These are phyloP conservation scores for Verticillium longisporum DNA, from an alignment of 2,329 filamentous ascomycete species.

Conservation along the genomic window DNA sequence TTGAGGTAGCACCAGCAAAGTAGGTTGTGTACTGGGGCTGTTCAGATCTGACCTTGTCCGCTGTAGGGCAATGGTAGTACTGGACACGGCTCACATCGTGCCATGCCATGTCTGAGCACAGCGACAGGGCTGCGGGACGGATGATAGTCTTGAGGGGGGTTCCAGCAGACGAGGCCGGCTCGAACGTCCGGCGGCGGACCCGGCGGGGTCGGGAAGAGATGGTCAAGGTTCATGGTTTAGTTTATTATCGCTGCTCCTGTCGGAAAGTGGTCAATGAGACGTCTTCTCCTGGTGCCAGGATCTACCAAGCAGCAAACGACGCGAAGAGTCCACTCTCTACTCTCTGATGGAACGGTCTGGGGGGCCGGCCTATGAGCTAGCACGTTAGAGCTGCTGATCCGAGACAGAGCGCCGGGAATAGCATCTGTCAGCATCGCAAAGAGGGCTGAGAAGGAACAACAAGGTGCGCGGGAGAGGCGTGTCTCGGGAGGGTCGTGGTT, in stretches of 20 bases:
- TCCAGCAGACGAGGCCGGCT: neutral
- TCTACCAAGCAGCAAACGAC: neutral
- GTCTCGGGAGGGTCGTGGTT: neutral
- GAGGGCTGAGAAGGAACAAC: neutral
- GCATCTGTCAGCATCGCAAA: neutral
- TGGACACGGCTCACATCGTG: neutral
- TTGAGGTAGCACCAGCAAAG: neutral
- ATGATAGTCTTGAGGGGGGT: neutral
- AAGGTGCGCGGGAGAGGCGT: neutral
- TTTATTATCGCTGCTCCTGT: neutral
- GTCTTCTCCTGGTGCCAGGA: neutral
- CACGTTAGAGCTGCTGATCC: neutral
- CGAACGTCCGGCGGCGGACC: neutral
- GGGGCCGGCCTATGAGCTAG: neutral
- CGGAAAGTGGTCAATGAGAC: neutral
- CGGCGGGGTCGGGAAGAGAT: neutral
- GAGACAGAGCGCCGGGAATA: neutral
- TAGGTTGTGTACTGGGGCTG: neutral
- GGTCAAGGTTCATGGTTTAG: neutral
- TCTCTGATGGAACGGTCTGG: neutral
- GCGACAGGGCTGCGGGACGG: neutral
- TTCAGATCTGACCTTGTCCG: neutral
- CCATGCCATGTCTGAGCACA: neutral
- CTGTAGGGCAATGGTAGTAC: neutral
- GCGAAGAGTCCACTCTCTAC: neutral